Evolutionary conservation across 768 basidiomycete genomes (phyloP).

Genomic region (Coprinellus micaceus): DNA sequence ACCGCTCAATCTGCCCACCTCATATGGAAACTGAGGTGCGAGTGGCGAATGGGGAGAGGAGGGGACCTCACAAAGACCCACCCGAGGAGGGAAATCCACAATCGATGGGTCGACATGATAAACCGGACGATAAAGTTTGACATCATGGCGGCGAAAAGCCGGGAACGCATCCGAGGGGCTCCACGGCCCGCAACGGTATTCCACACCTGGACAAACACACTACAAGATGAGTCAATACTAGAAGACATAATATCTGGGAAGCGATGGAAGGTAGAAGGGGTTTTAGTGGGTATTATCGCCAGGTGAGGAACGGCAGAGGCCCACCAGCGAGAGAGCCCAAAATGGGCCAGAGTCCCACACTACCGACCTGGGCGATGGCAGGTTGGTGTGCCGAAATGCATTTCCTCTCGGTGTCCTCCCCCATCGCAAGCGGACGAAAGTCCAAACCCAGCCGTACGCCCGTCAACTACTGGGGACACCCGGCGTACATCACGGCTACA

Average conservation of each 20-base stretch:
- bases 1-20: constrained; percentile 24
- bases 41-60: constrained; percentile 17
- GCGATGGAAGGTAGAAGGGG: constrained; percentile 13
- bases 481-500: background rate
- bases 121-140: constrained; percentile 19
- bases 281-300: constrained; percentile 30
- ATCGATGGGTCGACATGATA: constrained; percentile 16
- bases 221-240: constrained; percentile 12
- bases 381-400: background rate
- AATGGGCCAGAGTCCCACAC: background rate
- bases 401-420: background rate
- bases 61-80: constrained; percentile 2
- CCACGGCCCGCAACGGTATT: constrained; percentile 1
- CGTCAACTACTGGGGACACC: background rate
- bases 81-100: constrained; percentile 2
- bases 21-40: constrained; percentile 25
- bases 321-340: background rate
- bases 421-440: background rate
- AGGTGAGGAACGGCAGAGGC: too few relatives aligned
- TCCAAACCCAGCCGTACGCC: background rate
- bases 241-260: constrained; percentile 17
- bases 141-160: constrained; percentile 6
- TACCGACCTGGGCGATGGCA: too few relatives aligned
- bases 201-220: constrained; percentile 19
- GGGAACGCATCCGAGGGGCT: constrained; percentile 11